Evolutionary conservation across 176 grass and related monocot species (phyloP), one percentile per base, ranked within the genome.

Genomic region (Hordeum marinum): DNA sequence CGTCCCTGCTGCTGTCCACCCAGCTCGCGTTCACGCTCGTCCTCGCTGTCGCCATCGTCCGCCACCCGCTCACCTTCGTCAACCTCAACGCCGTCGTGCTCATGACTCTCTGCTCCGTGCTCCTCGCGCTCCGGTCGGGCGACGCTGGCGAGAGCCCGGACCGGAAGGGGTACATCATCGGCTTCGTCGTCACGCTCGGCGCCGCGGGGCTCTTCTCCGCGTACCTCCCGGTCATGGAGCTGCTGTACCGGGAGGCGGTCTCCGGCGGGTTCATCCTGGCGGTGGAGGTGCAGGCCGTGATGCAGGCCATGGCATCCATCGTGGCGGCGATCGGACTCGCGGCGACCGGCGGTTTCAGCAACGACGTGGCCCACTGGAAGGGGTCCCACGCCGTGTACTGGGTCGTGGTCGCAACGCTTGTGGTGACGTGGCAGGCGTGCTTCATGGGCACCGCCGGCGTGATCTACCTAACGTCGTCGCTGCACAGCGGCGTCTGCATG

Each of bases 401-500:
- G 90, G 87, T 65, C 27, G 83, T 87, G 84, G 55, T 94, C n/a
- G 66, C 13, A 3, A 79, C 92, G 24, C 89, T 90, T 34, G 89
- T 93, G 10, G 77, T 82, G 5, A 90, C 75, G 43, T 98, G 95
- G 95, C 95, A 98, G 76, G 77, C 94, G 9, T 91, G 92, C 85
- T 98, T 98, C 85, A 88, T 98, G 87, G 92, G 92, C 57, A 98
- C 92, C 3, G 92, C 92, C 0, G 92, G 92, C 57, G 86, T 91
- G 94, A 83, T 97, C 42, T 97, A 92, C 79, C 87, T 94, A 5
- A 97, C 90, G 21, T 89, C 94, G 50, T 94, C 94, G 18, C 88
- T 97, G 27, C 88, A 94, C 85, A 94, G 94, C 73, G 94, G 92
- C 52, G 91, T 97, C 77, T 97, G 94, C 90, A 94, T 97, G 94